A percentile compares a stretch with the other conserved stretches of the same genome.
These are phyloP conservation scores for Aspergillus intermedius DNA, from an alignment of 2,329 filamentous ascomycete genomes.

Conservation along the genomic window DNA sequence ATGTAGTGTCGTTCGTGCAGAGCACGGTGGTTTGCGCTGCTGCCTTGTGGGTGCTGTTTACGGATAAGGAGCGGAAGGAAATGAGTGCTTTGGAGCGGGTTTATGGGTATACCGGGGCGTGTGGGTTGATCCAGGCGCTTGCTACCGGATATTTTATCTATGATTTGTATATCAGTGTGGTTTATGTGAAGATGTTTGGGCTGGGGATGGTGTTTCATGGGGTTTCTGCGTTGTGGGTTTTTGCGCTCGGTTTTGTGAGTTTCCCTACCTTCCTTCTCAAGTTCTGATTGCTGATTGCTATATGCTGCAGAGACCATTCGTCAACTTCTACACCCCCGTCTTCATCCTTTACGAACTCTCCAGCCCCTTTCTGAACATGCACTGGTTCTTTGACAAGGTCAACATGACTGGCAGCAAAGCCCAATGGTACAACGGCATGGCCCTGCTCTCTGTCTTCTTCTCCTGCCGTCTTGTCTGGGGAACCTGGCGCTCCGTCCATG, in stretches of 20 bases:
- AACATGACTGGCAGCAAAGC: constrained; percentile 55
- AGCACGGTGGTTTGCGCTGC: constrained; percentile 49
- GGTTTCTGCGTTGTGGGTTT: constrained; percentile 55
- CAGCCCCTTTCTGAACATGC: constrained; percentile 60
- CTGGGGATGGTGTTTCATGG: constrained; percentile 58
- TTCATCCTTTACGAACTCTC: constrained; percentile 65
- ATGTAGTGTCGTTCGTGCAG: constrained; percentile 58
- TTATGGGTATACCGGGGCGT: constrained; percentile 56
- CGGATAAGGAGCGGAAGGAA: constrained; percentile 49
- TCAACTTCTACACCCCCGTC: constrained; percentile 58
- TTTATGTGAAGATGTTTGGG: constrained; percentile 54
- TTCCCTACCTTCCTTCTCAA: not conserved
- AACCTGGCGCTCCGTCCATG: constrained; percentile 51
- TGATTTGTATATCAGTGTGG: constrained; percentile 53
- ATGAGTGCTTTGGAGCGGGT: constrained; percentile 51
- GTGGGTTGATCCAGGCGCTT: constrained; percentile 54
- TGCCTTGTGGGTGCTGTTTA: constrained; percentile 53
- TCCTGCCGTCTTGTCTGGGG: constrained; percentile 58
- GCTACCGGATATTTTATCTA: constrained; percentile 60
- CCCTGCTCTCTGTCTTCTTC: constrained; percentile 55
- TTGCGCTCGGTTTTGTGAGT: constrained; percentile 59
- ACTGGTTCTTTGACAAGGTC: constrained; percentile 65
- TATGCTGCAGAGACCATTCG: constrained; percentile 51
- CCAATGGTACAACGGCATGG: constrained; percentile 59
- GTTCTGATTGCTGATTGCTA: not conserved